A percentile compares a stretch with the other conserved stretches of the same genome.
These are phyloP conservation scores for Sporothrix brasiliensis DNA, from an alignment of 2,329 filamentous ascomycete species.

Conservation along the genomic window DNA sequence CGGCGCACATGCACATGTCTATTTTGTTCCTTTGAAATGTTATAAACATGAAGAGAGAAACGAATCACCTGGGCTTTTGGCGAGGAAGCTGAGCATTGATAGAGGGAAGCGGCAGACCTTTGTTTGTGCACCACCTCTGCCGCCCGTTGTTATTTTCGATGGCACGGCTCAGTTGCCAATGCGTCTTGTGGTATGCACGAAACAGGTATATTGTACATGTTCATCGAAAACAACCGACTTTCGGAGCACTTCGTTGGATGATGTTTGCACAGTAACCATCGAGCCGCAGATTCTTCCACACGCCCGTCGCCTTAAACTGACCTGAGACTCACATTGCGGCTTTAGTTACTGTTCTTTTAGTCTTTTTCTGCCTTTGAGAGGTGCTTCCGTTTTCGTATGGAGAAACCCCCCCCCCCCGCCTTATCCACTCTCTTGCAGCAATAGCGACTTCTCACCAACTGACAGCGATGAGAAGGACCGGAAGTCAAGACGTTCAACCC, in stretches of 20 bases:
- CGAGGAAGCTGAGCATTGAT: no score
- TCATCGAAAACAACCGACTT: slow-evolving; percentile 1
- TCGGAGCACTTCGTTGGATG: slow-evolving; percentile 19
- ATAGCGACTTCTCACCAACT: not conserved
- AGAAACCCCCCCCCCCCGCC: slow-evolving; percentile 24
- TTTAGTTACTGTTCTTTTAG: not conserved
- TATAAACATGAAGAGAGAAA: no score
- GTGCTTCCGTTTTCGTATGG: slow-evolving; percentile 17
- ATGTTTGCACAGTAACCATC: not conserved
- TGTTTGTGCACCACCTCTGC: no score
- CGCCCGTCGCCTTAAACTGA: not conserved
- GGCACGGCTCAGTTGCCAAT: not conserved
- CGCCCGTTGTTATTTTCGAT: no score
- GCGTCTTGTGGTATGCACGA: slow-evolving; percentile 9
- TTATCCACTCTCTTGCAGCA: slow-evolving; percentile 29
- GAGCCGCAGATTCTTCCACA: slow-evolving; percentile 16
- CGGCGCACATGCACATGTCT: no score
- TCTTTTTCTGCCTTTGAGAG: not conserved
- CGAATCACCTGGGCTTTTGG: no score
- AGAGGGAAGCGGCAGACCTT: no score
- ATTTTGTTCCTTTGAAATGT: no score
- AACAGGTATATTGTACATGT: not conserved
- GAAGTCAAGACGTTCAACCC: slow-evolving; percentile 1
- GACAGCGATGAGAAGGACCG: not conserved
- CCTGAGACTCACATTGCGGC: slow-evolving; percentile 6